These are phyloP conservation scores for Dimargaris cristalligena DNA, from an alignment of 192 early-diverging fungal species.

Conservation along the genomic window DNA sequence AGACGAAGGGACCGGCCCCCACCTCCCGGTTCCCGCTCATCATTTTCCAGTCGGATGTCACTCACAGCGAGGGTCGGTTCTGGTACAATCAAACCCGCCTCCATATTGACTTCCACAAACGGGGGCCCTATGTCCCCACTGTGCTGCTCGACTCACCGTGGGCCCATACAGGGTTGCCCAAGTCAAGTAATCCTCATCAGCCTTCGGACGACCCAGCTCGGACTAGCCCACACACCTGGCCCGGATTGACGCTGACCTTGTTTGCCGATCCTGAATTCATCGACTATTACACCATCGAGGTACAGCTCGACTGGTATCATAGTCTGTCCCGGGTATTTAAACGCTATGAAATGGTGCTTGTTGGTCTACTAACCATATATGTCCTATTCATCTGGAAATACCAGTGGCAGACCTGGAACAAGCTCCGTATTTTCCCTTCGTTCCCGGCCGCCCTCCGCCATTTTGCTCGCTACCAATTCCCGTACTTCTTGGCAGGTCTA, in stretches of 20 bases:
- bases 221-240: slow-evolving; percentile 14
- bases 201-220: no score
- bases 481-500: not conserved
- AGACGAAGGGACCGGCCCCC: not conserved
- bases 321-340: slow-evolving; percentile 48
- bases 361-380: slow-evolving; percentile 49
- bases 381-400: slow-evolving; percentile 26
- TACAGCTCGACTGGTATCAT: slow-evolving; percentile 48
- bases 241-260: slow-evolving; percentile 23
- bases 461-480: not conserved
- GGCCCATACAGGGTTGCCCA: no score
- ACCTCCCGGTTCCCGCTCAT: slow-evolving; percentile 12
- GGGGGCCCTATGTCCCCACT: slow-evolving; percentile 24
- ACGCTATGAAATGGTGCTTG: slow-evolving; percentile 48
- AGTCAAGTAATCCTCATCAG: no score
- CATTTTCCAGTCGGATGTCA: slow-evolving; percentile 23
- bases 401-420: slow-evolving; percentile 8
- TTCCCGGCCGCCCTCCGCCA: not conserved
- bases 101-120: slow-evolving; percentile 27
- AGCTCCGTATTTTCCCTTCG: not conserved
- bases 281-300: slow-evolving; percentile 19
- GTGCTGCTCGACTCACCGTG: slow-evolving; percentile 13
- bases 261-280: slow-evolving; percentile 20
- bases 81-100: slow-evolving; percentile 13
- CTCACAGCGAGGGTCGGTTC: slow-evolving; percentile 9